Base-by-base conservation (phyloP, 371 early-diverging fungal species). In the Apophysomyces variabilis region DNA sequence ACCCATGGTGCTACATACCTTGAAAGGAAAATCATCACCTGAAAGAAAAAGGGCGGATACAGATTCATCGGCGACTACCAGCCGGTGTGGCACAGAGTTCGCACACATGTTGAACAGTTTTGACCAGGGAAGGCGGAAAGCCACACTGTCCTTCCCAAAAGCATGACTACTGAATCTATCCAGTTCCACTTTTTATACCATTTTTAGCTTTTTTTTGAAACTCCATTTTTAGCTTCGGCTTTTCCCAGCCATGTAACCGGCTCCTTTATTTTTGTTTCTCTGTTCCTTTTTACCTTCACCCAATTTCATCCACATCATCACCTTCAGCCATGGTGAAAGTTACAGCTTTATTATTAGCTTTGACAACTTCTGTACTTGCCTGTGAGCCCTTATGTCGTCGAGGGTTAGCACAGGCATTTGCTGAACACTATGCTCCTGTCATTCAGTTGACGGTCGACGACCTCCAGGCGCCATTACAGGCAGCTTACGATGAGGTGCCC, bases 351-450 rank as follows among this genome's bases (percentile, higher is more conserved):
- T 50, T 66, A 9, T 41, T 50, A 57, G 39, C 32, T 39, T 61
- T 67, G 14, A 43, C 41, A n/a, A 60, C 72, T 18, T 39, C 65
- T 18, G 73, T 66, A 7, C 65, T 68, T 12, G 87, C 84, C 21
- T 89, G 89, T 65, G 89, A 89, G 66, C 78, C 77, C 43, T 76
- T 79, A 38, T 89, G 89, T 62, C 79, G 82, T 41, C 67, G 71
- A 57, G 87, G 87, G 60, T 75, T 89, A 7, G 79, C 87, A 5
- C 47, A 44, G 14, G 83, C 79, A 7, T 87, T 89, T 61, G 78
- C 84, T n/a, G 76, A 71, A n/a, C 73, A 74, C 57, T 89, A 86
- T 58, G 63, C 59, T 13, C 76, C 76, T 44, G 76, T 77, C 16
- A 60, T 80, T 38, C 63, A 76, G 35, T 47, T 67, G n/a, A 65